Base-by-base conservation (phyloP, 2,329 filamentous ascomycete species). In the Chaetomium sp. region DNA sequence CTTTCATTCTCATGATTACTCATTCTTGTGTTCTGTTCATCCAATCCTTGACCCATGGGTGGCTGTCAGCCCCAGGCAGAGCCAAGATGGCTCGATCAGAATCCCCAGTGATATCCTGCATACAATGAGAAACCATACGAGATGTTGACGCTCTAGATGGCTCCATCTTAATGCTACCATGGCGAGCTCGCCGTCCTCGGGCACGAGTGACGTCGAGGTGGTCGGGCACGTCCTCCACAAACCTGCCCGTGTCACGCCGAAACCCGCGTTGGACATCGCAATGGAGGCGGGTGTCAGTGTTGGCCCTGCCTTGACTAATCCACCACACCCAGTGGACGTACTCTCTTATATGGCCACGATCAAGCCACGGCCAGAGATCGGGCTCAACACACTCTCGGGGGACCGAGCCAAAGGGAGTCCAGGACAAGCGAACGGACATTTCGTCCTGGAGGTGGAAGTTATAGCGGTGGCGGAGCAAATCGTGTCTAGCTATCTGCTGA, bases 301-400 rank as follows among this genome's bases (percentile, higher is more conserved):
- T 46, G 34, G 19, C 19, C 19, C 19, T 27, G 19, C 19, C 19
- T 27, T 27, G 19, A 2, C 19, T 27, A 27, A 53, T n/a, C 35
- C 27, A 53, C 50, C 43, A 53, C 27, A 53, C 42, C 50, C 35
- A 46, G 34, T 52, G 34, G 34, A 45, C 49, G 34, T 52, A 52
- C 33, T 52, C 49, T 33, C 41, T 37, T 10, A 34, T 32, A 36
- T 47, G 11, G 32, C 50, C 36, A 34, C 42, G 50, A 34, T 53
- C 42, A 10, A 53, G 12, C 42, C 19, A 53, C 8, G 50, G 42
- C 50, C 35, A 53, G 50, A 53, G 42, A 38, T 53, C 42, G 19
- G 42, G 50, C 35, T 53, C 42, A 19, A 53, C 36, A 8, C 46
- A 46, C 34, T 53, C 50, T 27, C 19, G 46, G 6, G 42, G 34